Conservation (phyloP, 345 rosid genomes). For the Acer yangbiense region DNA sequence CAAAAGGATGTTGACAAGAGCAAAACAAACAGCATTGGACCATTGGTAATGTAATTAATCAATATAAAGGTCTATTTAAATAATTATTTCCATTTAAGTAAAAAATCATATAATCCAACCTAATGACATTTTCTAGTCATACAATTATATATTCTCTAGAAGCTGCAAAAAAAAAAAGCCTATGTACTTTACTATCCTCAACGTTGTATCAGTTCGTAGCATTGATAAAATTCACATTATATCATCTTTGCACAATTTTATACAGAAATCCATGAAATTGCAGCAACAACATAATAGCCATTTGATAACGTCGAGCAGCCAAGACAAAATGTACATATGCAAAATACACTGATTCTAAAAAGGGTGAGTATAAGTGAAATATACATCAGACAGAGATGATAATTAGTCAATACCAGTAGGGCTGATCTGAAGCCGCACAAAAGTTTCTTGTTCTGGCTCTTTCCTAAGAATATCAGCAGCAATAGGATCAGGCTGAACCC, state of each 20-base stretch:
- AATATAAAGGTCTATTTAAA: background rate
- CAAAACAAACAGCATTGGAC: background rate
- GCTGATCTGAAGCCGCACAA: slow-evolving; percentile 74
- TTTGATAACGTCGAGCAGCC: background rate
- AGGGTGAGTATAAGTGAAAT: background rate
- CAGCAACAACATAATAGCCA: background rate
- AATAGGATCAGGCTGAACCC: slow-evolving; percentile 98
- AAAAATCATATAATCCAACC: background rate
- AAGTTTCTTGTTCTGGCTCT: slow-evolving; percentile 97
- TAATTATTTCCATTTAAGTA: background rate
- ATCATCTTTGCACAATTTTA: slow-evolving; percentile 1
- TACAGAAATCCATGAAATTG: background rate
- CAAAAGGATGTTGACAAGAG: background rate
- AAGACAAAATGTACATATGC: background rate
- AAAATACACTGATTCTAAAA: background rate
- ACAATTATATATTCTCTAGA: background rate
- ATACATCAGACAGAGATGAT: background rate
- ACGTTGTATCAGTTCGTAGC: background rate
- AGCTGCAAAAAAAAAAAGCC: background rate
- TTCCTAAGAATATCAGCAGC: slow-evolving; percentile 98
- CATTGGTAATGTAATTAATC: background rate
- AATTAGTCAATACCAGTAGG: slow-evolving; percentile 57
- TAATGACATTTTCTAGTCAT: background rate
- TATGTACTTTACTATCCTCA: background rate
- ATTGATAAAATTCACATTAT: background rate